Conservation (phyloP, 2,329 filamentous ascomycete species). For the Exophiala viscosa region DNA sequence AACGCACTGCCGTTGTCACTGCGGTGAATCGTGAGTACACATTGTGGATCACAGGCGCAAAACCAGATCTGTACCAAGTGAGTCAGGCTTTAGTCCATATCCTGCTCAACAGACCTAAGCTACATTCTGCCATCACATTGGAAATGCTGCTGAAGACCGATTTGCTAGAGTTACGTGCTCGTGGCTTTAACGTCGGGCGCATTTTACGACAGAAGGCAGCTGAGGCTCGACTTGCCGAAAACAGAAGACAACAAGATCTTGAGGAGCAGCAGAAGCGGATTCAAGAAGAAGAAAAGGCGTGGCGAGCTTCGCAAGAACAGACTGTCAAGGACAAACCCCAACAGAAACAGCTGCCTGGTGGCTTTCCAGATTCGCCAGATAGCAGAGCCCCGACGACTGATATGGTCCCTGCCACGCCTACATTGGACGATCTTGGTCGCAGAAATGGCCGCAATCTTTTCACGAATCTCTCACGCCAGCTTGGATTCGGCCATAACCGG, state of each 20-base stretch:
- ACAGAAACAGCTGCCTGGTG: slow-evolving; percentile 63
- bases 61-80: slow-evolving; percentile 85
- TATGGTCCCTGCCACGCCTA: slow-evolving; percentile 2
- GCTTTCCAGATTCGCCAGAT: slow-evolving; percentile 63
- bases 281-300: slow-evolving; percentile 54
- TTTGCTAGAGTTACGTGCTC: slow-evolving; percentile 72
- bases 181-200: slow-evolving; percentile 94
- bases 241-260: slow-evolving; percentile 69
- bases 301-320: slow-evolving; percentile 42
- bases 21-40: slow-evolving; percentile 56
- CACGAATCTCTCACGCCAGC: slow-evolving; percentile 62
- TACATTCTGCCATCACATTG: slow-evolving; percentile 84
- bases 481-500: slow-evolving; percentile 56
- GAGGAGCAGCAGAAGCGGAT: slow-evolving; percentile 69
- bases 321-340: slow-evolving; percentile 33
- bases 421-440: slow-evolving; percentile 32
- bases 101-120: slow-evolving; percentile 75
- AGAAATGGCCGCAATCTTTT: slow-evolving; percentile 59
- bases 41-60: slow-evolving; percentile 70
- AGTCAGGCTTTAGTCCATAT: slow-evolving; percentile 80
- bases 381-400: slow-evolving; percentile 32
- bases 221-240: slow-evolving; percentile 82
- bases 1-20: slow-evolving; percentile 68
- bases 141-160: slow-evolving; percentile 87
- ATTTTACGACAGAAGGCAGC: slow-evolving; percentile 85